Conservation (phyloP, 2,329 filamentous ascomycete genomes). For the Stylonectria norvegica region DNA sequence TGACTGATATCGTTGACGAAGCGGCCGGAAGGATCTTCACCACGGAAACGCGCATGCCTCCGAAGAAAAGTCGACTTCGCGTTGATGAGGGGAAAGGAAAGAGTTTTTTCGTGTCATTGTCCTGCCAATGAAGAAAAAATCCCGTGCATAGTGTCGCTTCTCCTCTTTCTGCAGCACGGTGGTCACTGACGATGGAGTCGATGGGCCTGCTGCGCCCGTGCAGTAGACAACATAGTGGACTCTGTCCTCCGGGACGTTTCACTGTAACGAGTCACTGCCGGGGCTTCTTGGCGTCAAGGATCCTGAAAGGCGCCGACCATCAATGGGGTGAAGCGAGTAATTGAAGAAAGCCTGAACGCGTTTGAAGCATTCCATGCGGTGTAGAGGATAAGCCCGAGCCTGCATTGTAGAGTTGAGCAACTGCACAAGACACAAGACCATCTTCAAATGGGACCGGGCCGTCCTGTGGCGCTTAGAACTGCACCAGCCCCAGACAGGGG, state of each 20-base stretch:
- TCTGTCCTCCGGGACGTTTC: too few species aligned
- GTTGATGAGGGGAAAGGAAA: conserved; percentile 12
- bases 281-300: conserved; percentile 22
- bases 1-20: too few species aligned
- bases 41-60: conserved; percentile 15
- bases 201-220: conserved; percentile 14
- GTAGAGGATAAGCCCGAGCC: too few species aligned
- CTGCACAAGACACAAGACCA: conserved; percentile 14
- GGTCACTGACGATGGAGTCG: conserved; percentile 16
- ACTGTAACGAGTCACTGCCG: too few species aligned
- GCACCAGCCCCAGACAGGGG: conserved; percentile 17
- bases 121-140: conserved; percentile 19
- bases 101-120: conserved; percentile 13
- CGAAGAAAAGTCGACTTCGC: too few species aligned
- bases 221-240: conserved; percentile 12
- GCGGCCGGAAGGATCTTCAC: conserved; percentile 13
- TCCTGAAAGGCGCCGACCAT: conserved; percentile 16
- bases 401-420: conserved; percentile 13
- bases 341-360: conserved; percentile 13
- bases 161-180: conserved; percentile 7
- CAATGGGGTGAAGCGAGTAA: conserved; percentile 23
- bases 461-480: too few species aligned
- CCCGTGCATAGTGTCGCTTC: conserved; percentile 9
- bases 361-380: too few species aligned
- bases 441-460: too few species aligned